Conservation (phyloP, 306 rosid genomes). For the Quercus glauca region DNA sequence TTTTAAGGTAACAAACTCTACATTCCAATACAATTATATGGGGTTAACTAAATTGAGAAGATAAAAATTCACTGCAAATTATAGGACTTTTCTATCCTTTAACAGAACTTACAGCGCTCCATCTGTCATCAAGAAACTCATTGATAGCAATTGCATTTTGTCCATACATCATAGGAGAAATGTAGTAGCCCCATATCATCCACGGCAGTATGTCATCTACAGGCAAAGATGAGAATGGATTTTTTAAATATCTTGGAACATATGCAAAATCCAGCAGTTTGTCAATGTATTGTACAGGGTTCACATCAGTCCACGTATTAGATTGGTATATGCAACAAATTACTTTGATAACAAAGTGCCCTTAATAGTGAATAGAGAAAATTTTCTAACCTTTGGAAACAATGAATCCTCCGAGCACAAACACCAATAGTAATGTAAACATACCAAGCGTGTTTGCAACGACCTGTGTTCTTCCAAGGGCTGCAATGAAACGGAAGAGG, state of each 20-base stretch:
- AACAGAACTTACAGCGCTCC: slow-evolving; percentile 49
- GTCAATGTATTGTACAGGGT: not conserved
- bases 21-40: not conserved
- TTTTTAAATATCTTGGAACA: not conserved
- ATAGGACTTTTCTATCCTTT: not conserved
- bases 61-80: not conserved
- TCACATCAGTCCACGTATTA: not conserved
- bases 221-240: not conserved
- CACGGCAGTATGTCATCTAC: slow-evolving; percentile 66
- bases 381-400: slow-evolving; percentile 41
- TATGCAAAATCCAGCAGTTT: not conserved
- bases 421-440: slow-evolving; percentile 39
- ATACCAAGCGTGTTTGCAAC: slow-evolving; percentile 47
- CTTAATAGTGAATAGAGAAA: not conserved
- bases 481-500: slow-evolving; percentile 59
- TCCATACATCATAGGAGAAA: slow-evolving; percentile 86
- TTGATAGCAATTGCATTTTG: slow-evolving; percentile 78
- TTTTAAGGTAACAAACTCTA: too few species aligned
- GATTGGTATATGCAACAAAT: not conserved
- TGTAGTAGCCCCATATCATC: slow-evolving; percentile 76
- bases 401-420: slow-evolving; percentile 64
- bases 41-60: not conserved
- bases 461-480: slow-evolving; percentile 50
- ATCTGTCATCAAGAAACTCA: slow-evolving; percentile 77
- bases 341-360: not conserved